Evolutionary conservation across 2,329 filamentous ascomycete genomes (phyloP).

Genomic region (Monosporascus sp.): DNA sequence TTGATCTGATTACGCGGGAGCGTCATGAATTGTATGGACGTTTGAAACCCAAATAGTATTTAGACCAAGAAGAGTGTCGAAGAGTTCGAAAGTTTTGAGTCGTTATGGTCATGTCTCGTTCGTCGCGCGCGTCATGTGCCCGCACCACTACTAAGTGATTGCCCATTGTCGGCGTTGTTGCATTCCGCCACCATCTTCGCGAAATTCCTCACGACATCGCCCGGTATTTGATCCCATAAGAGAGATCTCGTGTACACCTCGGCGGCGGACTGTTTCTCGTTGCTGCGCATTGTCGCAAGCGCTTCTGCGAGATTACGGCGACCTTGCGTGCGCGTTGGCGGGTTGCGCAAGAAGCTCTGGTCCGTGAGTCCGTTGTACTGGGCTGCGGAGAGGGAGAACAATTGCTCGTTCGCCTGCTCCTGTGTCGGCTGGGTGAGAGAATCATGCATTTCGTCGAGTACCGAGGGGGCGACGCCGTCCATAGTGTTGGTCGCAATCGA

Average conservation of each 20-base stretch:
- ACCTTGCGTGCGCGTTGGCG: slow-evolving; percentile 50
- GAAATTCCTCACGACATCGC: slow-evolving; percentile 88
- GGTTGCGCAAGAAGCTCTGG: slow-evolving; percentile 63
- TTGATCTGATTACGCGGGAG: slow-evolving; percentile 29
- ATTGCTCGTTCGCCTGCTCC: slow-evolving; percentile 81
- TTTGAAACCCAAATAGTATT: slow-evolving; percentile 17
- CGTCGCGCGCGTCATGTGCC: slow-evolving; percentile 38
- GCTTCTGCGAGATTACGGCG: slow-evolving; percentile 76
- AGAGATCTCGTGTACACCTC: slow-evolving; percentile 91
- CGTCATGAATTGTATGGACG: slow-evolving; percentile 23
- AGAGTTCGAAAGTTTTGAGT: slow-evolving; percentile 6
- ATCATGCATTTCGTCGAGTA: slow-evolving; percentile 63
- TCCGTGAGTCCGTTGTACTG: slow-evolving; percentile 85
- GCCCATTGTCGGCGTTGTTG: slow-evolving; percentile 44
- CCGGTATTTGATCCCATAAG: slow-evolving; percentile 89
- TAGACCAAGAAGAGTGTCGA: slow-evolving; percentile 12
- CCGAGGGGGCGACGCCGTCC: slow-evolving; percentile 50
- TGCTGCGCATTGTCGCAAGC: slow-evolving; percentile 71
- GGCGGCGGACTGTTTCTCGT: slow-evolving; percentile 67
- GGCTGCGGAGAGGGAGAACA: slow-evolving; percentile 78
- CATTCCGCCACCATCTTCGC: slow-evolving; percentile 83
- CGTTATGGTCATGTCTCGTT: slow-evolving; percentile 31
- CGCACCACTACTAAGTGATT: slow-evolving; percentile 37
- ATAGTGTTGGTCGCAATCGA: slow-evolving; percentile 40
- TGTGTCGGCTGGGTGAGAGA: slow-evolving; percentile 70